Evolutionary conservation across 2,329 filamentous ascomycete genomes (phyloP).

Genomic region (Colletotrichum eremochloae): DNA sequence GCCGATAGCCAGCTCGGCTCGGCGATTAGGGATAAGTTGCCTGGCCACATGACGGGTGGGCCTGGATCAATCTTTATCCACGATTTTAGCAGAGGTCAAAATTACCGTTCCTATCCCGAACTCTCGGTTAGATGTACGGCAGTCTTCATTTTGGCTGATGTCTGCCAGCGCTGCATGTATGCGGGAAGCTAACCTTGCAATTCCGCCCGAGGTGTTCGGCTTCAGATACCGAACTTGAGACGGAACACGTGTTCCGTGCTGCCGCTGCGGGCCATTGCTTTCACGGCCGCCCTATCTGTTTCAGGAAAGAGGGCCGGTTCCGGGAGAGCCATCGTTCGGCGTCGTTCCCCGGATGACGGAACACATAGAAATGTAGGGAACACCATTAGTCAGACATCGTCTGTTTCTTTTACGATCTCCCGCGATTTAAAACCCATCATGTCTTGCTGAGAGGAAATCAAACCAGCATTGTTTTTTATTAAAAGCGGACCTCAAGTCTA

Average conservation of each 20-base stretch:
- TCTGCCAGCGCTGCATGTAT: neutral
- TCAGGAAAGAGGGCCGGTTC: slow-evolving; percentile 27
- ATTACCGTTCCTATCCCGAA: neutral
- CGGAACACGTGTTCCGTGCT: neutral
- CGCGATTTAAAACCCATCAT: no score
- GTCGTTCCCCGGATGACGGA: neutral
- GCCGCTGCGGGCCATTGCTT: neutral
- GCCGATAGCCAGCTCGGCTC: slow-evolving; percentile 12
- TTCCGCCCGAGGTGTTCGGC: neutral
- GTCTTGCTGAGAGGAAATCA: neutral
- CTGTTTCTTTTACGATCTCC: neutral
- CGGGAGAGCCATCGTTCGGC: neutral
- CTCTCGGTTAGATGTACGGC: neutral
- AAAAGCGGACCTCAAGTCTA: neutral
- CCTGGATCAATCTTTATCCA: neutral
- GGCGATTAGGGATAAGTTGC: slow-evolving; percentile 10
- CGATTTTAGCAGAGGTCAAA: neutral
- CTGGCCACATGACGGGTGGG: neutral
- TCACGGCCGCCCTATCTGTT: neutral
- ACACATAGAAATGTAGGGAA: neutral
- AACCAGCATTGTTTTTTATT: neutral
- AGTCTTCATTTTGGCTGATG: neutral
- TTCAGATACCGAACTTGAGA: neutral
- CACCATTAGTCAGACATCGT: neutral
- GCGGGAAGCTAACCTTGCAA: neutral